phyloP scores from a whole-genome alignment of 2,329 filamentous ascomycete genomes.

The Blastomyces silverae region DNA sequence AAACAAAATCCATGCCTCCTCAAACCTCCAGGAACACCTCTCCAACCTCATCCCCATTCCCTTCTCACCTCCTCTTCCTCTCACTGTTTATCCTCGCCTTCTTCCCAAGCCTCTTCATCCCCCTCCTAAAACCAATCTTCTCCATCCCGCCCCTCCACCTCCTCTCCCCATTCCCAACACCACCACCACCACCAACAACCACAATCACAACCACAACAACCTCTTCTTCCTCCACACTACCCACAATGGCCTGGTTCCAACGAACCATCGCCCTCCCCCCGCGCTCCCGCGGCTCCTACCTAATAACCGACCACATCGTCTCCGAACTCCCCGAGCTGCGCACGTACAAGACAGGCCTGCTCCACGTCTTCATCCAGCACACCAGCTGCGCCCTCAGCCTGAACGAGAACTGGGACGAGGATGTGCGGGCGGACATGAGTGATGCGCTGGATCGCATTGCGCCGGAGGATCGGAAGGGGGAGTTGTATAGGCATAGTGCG shows the following conservation, averaged over 20 bases:
- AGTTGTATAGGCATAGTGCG: conserved; percentile 76
- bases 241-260: conserved; percentile 58
- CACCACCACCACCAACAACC: no score
- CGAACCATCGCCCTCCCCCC: conserved; percentile 75
- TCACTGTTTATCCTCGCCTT: conserved; percentile 46
- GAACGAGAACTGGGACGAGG: conserved; percentile 84
- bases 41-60: neutral
- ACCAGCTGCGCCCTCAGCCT: conserved; percentile 83
- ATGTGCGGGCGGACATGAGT: conserved; percentile 89
- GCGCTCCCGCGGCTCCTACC: conserved; percentile 74
- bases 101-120: conserved; percentile 40
- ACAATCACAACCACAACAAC: conserved; percentile 23
- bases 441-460: conserved; percentile 88
- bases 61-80: conserved; percentile 39
- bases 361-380: conserved; percentile 92
- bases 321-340: conserved; percentile 69
- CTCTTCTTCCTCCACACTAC: conserved; percentile 18
- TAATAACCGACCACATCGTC: conserved; percentile 72
- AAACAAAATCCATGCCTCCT: neutral
- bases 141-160: conserved; percentile 26
- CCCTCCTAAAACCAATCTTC: conserved; percentile 25
- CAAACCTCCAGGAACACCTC: conserved; percentile 1
- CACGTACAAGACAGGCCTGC: conserved; percentile 73
- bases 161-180: conserved; percentile 35
- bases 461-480: conserved; percentile 68